phyloP scores from a whole-genome alignment of 108 stramenopile species.

The Skeletonema potamos region DNA sequence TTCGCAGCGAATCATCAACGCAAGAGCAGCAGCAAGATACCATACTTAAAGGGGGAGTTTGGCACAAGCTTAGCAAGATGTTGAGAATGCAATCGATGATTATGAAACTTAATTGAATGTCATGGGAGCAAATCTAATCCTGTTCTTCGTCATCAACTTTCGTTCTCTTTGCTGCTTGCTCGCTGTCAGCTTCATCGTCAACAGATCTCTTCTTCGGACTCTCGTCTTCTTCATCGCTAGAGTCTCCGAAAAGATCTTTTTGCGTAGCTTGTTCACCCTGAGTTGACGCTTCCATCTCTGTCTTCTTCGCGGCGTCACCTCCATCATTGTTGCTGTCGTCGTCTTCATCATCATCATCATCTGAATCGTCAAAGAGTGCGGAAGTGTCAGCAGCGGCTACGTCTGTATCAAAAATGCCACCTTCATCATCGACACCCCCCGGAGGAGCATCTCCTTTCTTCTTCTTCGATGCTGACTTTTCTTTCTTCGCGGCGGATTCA shows the following conservation, averaged over 20 bases:
- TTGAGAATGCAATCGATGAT: background rate
- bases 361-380: conserved; percentile 70
- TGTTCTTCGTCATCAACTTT: conserved; percentile 2
- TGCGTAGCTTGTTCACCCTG: conserved; percentile 42
- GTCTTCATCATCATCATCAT: conserved; percentile 46
- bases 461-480: conserved; percentile 47
- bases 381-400: conserved; percentile 38
- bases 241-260: conserved; percentile 76
- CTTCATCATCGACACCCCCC: conserved; percentile 52
- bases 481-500: conserved; percentile 46
- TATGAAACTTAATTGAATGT: background rate
- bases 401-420: conserved; percentile 51
- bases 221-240: conserved; percentile 27
- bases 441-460: conserved; percentile 47
- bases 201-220: conserved; percentile 27
- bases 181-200: conserved; percentile 14
- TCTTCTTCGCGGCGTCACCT: background rate
- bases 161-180: conserved; percentile 10
- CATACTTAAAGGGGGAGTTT: too few relatives aligned
- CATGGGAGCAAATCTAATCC: background rate
- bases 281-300: conserved; percentile 4
- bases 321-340: conserved; percentile 23
- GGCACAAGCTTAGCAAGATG: too few relatives aligned
- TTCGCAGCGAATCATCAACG: too few relatives aligned
- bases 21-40: too few relatives aligned